Evolutionary conservation across 805 yeast species (phyloP).

Genomic region (Saccharomyces kudriavzevii): DNA sequence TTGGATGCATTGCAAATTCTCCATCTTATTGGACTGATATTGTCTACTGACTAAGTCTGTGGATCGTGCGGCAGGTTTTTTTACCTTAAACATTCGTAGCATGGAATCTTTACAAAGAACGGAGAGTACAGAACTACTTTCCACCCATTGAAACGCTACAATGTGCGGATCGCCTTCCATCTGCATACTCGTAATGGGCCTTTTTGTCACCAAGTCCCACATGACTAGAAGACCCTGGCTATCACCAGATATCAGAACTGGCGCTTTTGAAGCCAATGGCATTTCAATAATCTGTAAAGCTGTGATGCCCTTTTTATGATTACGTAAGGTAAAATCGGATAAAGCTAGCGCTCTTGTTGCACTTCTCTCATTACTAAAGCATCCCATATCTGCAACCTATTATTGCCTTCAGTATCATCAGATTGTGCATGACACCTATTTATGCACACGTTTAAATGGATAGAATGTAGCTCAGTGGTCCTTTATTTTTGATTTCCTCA

Average conservation of each 20-base stretch:
- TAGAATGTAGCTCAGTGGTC: neutral
- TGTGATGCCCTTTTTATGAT: conserved; percentile 7
- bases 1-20: neutral
- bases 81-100: conserved; percentile 15
- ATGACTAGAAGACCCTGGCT: conserved; percentile 16
- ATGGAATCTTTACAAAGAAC: conserved; percentile 22
- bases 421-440: neutral
- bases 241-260: conserved; percentile 23
- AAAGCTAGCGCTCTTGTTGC: neutral
- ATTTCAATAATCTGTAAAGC: neutral
- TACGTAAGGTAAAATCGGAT: conserved; percentile 2
- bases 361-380: neutral
- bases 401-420: neutral
- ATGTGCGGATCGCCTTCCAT: conserved; percentile 12
- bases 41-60: neutral
- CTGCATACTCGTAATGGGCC: conserved; percentile 12
- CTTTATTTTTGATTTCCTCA: neutral
- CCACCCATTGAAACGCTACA: conserved; percentile 11
- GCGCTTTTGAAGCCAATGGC: conserved; percentile 1
- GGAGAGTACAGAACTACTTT: conserved; percentile 6
- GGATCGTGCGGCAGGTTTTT: neutral
- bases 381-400: neutral
- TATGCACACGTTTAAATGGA: neutral
- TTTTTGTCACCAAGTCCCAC: conserved; percentile 27
- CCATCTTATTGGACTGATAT: neutral